Base-by-base conservation (phyloP, 495 filamentous ascomycete species). In the Echria macrotheca region DNA sequence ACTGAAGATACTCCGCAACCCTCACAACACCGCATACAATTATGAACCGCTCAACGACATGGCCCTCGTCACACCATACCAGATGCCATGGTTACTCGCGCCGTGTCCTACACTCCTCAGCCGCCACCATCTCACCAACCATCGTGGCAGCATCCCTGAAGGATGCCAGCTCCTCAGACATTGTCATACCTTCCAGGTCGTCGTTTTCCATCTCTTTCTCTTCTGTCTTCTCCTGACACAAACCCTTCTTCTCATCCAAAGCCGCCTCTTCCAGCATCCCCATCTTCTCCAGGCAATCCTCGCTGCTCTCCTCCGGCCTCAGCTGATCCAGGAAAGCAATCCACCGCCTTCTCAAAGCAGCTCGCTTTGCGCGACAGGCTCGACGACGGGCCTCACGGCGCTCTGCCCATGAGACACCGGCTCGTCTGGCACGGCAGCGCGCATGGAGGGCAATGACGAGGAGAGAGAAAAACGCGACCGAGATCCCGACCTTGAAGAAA, bases 111-210 rank as follows among this genome's bases (percentile, higher is more conserved):
- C 35, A 10, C 44, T 69, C 69, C 42, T 70, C 70, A 8, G 70
- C 70, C 18, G 66, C 65, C 22, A 76, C 63, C 19, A 81, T 63
- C 39, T 65, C 61, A 11, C 62, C 69, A 4, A 79, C 72, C 11
- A 75, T 49, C 7, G 59, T 59, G 14, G 74, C 64, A 14, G 68
- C 76, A 29, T 68, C 63, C 31, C 74, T 67, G 22, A 80, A 69
- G 24, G 70, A 69, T 2, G 67, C 60, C 36, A 80, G 68, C 54
- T 81, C 75, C 12, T 50, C 9, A 3, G 29, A 24, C 32, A 55
- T 42, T 0, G 29, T 28, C 22, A 50, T 9, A 29, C 5, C 12
- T 0, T 15, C 17, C 12, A 17, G 21, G 9, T 11, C 19, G 11
- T 42, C 40, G 25, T 26, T 26, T 29, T 40, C 32, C 8, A 40